Evolutionary conservation across 1,284 basidiomycete species (phyloP).

Genomic region (Cryptococcus amylolentus): DNA sequence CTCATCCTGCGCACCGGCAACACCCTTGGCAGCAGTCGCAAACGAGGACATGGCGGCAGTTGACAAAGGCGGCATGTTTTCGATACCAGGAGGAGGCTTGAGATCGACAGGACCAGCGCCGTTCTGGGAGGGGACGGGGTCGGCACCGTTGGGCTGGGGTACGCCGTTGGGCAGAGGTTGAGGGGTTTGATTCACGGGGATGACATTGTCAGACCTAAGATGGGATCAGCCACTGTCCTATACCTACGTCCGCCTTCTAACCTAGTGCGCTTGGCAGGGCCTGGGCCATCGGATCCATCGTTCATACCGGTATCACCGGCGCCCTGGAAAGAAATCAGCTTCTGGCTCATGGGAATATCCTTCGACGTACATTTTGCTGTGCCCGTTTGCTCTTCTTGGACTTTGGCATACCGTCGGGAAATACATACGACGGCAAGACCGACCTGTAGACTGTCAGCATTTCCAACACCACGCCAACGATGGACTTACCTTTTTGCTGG

Average conservation of each 20-base stretch:
- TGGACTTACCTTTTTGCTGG: constrained; percentile 80
- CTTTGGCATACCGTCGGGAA: constrained; percentile 44
- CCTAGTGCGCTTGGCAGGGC: constrained; percentile 45
- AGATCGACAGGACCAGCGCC: constrained; percentile 14
- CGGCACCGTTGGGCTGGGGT: constrained; percentile 26
- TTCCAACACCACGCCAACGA: neutral
- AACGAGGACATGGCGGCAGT: constrained; percentile 35
- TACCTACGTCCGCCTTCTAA: constrained; percentile 11
- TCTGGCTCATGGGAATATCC: no score
- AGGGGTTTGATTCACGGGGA: neutral
- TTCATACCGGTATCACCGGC: constrained; percentile 26
- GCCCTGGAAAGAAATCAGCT: constrained; percentile 7
- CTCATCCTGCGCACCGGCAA: constrained; percentile 21
- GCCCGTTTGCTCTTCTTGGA: constrained; percentile 42
- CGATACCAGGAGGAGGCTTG: constrained; percentile 37
- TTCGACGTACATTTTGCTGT: constrained; percentile 32
- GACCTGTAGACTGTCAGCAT: constrained; percentile 22
- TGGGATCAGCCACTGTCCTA: neutral
- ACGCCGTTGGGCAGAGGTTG: constrained; percentile 7
- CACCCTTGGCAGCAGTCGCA: constrained; percentile 43
- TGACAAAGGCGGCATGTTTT: constrained; percentile 34
- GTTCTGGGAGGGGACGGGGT: constrained; percentile 22
- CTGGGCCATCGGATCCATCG: constrained; percentile 32
- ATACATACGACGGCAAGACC: constrained; percentile 42
- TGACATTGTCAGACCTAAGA: neutral